Conservation (phyloP, 805 yeast genomes). For the Yamadazyma akitaensis region DNA sequence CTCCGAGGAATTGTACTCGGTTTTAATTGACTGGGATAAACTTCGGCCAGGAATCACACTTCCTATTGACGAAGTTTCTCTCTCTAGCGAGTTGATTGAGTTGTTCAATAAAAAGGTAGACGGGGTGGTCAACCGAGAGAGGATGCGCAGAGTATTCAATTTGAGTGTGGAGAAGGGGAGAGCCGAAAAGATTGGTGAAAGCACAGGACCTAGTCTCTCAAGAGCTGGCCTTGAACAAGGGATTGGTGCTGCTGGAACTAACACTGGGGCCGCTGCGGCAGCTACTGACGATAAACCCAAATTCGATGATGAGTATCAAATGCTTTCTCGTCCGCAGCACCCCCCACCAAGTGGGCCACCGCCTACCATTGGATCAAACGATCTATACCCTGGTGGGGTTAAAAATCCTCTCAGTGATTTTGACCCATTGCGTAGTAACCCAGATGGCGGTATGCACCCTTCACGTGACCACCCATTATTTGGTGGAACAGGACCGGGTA, state of each 20-base stretch:
- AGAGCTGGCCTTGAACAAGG: not conserved
- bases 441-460: slow-evolving; percentile 55
- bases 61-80: slow-evolving; percentile 20
- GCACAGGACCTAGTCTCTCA: not conserved
- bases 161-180: not conserved
- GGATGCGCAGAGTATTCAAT: slow-evolving; percentile 3
- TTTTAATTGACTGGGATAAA: slow-evolving; percentile 23
- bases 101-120: slow-evolving; percentile 16
- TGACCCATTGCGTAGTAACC: slow-evolving; percentile 35
- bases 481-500: slow-evolving; percentile 22
- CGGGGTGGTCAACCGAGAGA: slow-evolving; percentile 2
- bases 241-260: not conserved
- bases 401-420: slow-evolving; percentile 41
- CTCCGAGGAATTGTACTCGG: slow-evolving; percentile 16
- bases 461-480: slow-evolving; percentile 52
- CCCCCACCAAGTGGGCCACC: not conserved
- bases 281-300: slow-evolving; percentile 43
- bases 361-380: slow-evolving; percentile 44
- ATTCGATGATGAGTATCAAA: slow-evolving; percentile 52
- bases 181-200: not conserved
- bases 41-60: slow-evolving; percentile 15
- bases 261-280: slow-evolving; percentile 8
- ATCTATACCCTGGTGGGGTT: slow-evolving; percentile 45
- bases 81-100: slow-evolving; percentile 19
- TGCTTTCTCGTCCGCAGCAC: slow-evolving; percentile 9